Percentiles rank a stretch among this genome's conserved stretches.
Evolutionary conservation across 2,329 filamentous ascomycete genomes (phyloP).

Genomic region (Ophiocordyceps camponoti-floridani): DNA sequence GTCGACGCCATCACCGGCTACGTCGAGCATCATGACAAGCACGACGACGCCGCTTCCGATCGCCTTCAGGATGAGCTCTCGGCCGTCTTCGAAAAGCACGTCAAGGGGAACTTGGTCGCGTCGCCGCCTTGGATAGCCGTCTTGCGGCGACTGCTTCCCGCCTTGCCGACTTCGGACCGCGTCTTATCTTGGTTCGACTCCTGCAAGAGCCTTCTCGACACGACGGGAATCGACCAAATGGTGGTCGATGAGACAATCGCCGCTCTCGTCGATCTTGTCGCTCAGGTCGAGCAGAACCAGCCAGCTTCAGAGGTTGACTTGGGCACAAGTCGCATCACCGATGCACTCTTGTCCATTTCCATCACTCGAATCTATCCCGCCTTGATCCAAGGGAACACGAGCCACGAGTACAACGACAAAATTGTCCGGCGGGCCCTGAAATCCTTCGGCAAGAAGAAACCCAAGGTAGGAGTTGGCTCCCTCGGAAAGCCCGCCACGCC

Average conservation of each 20-base stretch:
- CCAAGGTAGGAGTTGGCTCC: conserved; percentile 24
- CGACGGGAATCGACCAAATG: conserved; percentile 25
- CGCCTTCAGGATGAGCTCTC: conserved; percentile 58
- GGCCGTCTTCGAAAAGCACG: conserved; percentile 44
- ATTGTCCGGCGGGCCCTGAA: conserved; percentile 33
- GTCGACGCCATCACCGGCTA: conserved; percentile 45
- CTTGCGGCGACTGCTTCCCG: conserved; percentile 44
- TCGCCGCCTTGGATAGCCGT: conserved; percentile 52
- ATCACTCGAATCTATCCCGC: conserved; percentile 26
- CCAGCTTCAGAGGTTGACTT: conserved; percentile 22
- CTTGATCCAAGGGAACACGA: conserved; percentile 17
- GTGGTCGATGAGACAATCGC: conserved; percentile 46
- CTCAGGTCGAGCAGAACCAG: conserved; percentile 33
- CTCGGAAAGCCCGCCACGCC: no score
- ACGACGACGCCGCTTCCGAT: conserved; percentile 51
- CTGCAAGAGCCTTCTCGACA: conserved; percentile 18
- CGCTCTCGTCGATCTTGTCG: conserved; percentile 39
- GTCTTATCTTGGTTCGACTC: conserved; percentile 55
- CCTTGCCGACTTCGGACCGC: conserved; percentile 42
- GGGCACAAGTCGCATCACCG: conserved; percentile 30
- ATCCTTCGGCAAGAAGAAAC: conserved; percentile 48
- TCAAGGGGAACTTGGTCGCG: conserved; percentile 36
- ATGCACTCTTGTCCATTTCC: conserved; percentile 39
- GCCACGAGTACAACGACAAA: conserved; percentile 27
- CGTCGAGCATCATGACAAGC: conserved; percentile 46